phyloP scores from a whole-genome alignment of 2,329 filamentous ascomycete genomes.

The Dactylellina drechsleri region DNA sequence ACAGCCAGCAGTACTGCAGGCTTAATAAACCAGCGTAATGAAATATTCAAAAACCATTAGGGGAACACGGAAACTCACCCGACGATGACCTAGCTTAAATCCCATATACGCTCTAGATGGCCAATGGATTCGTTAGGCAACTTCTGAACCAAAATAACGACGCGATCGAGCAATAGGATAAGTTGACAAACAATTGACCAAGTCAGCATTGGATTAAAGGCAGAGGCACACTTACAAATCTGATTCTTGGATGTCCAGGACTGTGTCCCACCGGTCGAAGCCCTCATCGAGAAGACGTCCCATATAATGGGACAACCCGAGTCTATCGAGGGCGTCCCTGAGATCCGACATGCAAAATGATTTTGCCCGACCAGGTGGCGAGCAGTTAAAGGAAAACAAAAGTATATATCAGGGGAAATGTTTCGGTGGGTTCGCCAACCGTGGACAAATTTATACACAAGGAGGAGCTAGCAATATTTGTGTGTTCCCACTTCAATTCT shows the following conservation, averaged over 20 bases:
- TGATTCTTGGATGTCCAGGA: slow-evolving; percentile 84
- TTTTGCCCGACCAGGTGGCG: slow-evolving; percentile 24
- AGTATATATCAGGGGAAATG: slow-evolving; percentile 27
- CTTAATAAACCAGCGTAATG: slow-evolving; percentile 29
- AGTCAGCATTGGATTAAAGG: slow-evolving; percentile 15
- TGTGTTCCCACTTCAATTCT: slow-evolving; percentile 31
- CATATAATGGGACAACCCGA: slow-evolving; percentile 82
- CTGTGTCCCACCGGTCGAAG: slow-evolving; percentile 85
- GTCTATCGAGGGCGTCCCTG: slow-evolving; percentile 74
- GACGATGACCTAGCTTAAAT: slow-evolving; percentile 82
- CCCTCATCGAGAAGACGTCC: slow-evolving; percentile 78
- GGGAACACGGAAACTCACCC: slow-evolving; percentile 67
- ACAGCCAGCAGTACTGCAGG: slow-evolving; percentile 34
- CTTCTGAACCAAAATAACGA: slow-evolving; percentile 32
- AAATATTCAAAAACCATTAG: slow-evolving; percentile 33
- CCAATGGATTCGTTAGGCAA: slow-evolving; percentile 45
- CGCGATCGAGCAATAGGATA: slow-evolving; percentile 23
- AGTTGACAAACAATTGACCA: not conserved
- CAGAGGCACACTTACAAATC: slow-evolving; percentile 71
- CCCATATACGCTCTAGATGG: slow-evolving; percentile 67
- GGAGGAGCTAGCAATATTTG: slow-evolving; percentile 53
- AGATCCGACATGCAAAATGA: slow-evolving; percentile 71
- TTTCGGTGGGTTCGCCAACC: slow-evolving; percentile 35
- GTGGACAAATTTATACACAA: slow-evolving; percentile 54
- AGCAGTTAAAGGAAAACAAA: slow-evolving; percentile 21